Evolutionary conservation across 225 moss, liverwort and hornwort genomes (phyloP), one percentile per base, ranked within the genome.

Genomic region (Sphagnum tenellum): DNA sequence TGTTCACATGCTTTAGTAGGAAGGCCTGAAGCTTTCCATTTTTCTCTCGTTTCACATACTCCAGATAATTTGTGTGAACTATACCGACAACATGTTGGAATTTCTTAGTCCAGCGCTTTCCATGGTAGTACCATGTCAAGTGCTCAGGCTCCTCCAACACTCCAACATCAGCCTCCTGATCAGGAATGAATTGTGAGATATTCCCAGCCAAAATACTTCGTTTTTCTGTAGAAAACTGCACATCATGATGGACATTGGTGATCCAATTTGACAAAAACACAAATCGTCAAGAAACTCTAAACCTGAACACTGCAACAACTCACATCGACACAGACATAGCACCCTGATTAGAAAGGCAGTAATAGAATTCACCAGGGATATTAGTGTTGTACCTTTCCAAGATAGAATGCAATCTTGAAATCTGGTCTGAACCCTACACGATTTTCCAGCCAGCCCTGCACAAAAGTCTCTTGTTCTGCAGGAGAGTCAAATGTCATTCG

Each of bases 131-230:
- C 95, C 95, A 95, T 48, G 75, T 86, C 57, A 95, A 81, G 77
- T 95, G 95, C 62, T 95, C 95, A 9, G 95, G 95, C 72, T 95
- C 95, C 76, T 95, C 92, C 59, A 95, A 69, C 67, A 95, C 89
- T 66, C 92, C 95, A 62, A 95, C 70, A 71, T 95, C 92, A 55
- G 95, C 92, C 72, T 92, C 95, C 68, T 70, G 81, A 59, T 92
- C 84, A 66, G 92, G 92, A 67, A 95, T 88, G 64, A 86, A 89
- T 72, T 88, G 78, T 58, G 87, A 92, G 56, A 92, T 86, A 72
- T 95, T 89, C 58, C 95, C 89, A 48, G 89, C 92, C 67, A 95
- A 65, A 56, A 95, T 95, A 77, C 95, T 95, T 63, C 95, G 86
- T 59, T 95, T 89, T 50, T 86, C 75, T 49, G 78, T 69, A 12